Evolutionary conservation across 2,329 filamentous ascomycete genomes (phyloP), one percentile per base, ranked within the genome.

Genomic region (Aspergillus quadricinctus): DNA sequence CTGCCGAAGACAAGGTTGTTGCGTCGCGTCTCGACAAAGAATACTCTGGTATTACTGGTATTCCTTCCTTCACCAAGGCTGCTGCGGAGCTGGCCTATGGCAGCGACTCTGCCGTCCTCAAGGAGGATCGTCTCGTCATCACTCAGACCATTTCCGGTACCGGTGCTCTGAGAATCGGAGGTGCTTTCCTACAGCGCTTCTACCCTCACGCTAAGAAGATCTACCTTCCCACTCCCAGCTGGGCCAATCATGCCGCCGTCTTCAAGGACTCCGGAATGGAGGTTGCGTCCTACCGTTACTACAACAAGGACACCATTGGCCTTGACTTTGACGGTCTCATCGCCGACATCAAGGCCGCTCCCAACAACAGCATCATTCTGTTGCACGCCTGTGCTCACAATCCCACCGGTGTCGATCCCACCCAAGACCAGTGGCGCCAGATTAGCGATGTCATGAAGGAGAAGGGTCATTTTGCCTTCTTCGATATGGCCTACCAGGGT

Each of bases 401-500:
- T 84, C 93, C 93, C 57, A 97, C 94, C 62, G 93, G 93, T 74
- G 89, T 97, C 69, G 93, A 97, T 79, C 94, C 93, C 37, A 96
- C 90, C 45, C 79, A 85, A 69, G 88, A 90, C 75, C 93, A 97
- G 81, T 97, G 93, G 93, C 85, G 85, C 78, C 82, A 93, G 80
- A 94, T 99, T 75, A 90, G 89, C 77, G 80, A 88, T 59, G 89
- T 88, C 60, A 86, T 96, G 77, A 95, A 95, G 84, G 83, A 86
- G 73, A 86, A 89, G 75, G 87, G 83, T 51, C 93, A 97, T 83
- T 96, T 88, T 75, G 87, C 91, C 69, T 97, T 99, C 85, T 99
- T 97, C 80, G 93, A 97, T 78, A 97, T 97, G 92, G 93, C 93
- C 63, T 99, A 99, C 83, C 93, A 99, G 80, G 93, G 93, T 68